A percentile compares a stretch with the other conserved stretches of the same genome.
Evolutionary conservation across 2,329 filamentous ascomycete species (phyloP).

Genomic region (Alternaria metachromatica): DNA sequence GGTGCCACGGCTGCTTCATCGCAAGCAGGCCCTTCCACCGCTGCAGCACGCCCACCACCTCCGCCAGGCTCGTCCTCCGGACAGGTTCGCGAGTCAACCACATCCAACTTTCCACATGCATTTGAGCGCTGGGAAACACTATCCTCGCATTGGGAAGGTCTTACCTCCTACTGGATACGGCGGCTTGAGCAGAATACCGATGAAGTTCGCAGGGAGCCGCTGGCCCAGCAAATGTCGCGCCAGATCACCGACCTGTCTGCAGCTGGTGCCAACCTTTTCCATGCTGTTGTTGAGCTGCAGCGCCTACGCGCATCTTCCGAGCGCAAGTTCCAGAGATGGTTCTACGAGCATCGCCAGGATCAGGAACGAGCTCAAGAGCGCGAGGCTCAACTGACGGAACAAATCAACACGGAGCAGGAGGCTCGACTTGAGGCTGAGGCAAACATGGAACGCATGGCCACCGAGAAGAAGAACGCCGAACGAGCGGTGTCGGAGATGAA

Average conservation of each 20-base stretch:
- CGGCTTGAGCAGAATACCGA: slow-evolving; percentile 89
- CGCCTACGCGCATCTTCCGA: slow-evolving; percentile 92
- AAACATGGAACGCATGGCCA: slow-evolving; percentile 70
- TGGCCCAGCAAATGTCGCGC: slow-evolving; percentile 86
- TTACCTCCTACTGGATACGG: slow-evolving; percentile 97
- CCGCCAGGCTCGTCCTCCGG: slow-evolving; percentile 34
- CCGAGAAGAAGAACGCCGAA: slow-evolving; percentile 72
- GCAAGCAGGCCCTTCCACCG: slow-evolving; percentile 39
- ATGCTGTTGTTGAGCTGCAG: slow-evolving; percentile 95
- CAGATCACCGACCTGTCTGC: slow-evolving; percentile 98
- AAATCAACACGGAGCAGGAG: slow-evolving; percentile 75
- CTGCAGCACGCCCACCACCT: slow-evolving; percentile 32
- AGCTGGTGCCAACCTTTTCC: slow-evolving; percentile 94
- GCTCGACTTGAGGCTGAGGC: slow-evolving; percentile 71
- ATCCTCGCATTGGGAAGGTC: slow-evolving; percentile 96
- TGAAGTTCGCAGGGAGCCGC: slow-evolving; percentile 79
- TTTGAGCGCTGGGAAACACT: slow-evolving; percentile 98
- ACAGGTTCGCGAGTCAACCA: slow-evolving; percentile 46
- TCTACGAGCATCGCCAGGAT: slow-evolving; percentile 90
- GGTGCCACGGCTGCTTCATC: slow-evolving; percentile 39
- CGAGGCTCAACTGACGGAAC: slow-evolving; percentile 74
- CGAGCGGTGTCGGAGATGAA: slow-evolving; percentile 88
- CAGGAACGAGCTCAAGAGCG: slow-evolving; percentile 85
- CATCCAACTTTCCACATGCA: slow-evolving; percentile 86
- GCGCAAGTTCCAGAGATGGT: slow-evolving; percentile 98